Evolutionary conservation across 495 filamentous ascomycete species (phyloP), one percentile per base, ranked within the genome.

Genomic region (Usnea hakonensis): DNA sequence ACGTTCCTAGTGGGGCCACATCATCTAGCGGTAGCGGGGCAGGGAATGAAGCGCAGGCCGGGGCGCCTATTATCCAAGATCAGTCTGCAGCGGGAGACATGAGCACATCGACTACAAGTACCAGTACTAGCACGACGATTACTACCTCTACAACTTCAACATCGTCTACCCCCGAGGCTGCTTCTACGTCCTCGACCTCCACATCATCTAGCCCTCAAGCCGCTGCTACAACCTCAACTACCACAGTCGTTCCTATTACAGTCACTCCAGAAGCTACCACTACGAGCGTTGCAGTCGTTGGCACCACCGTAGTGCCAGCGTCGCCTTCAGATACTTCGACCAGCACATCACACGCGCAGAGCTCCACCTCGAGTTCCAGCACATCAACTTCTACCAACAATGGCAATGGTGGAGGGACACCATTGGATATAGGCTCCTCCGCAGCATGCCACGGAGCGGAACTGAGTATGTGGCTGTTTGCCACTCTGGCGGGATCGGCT

Each of bases 341-440:
- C 32, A 37, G 10, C 23, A 33, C 63, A n/a, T 62, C 63, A 5
- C 17, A 57, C 26, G 13, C 52, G 21, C 30, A 35, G 30, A 53
- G 59, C 33, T 66, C 44, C 8, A 60, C 50, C 14, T 56, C 63
- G 28, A 44, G 16, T 21, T 56, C 57, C 14, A 57, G 55, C 37
- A 35, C 63, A 13, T 61, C 53, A 17, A 35, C 56, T 0, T 32
- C 55, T 48, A 33, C 55, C n/a, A 41, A 36, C 21, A 59, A 33
- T 46, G 55, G 46, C n/a, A 62, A 62, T 17, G 64, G 56, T 23
- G 61, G 64, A 50, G 64, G 64, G 3, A 63, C 64, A 5, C 58
- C 60, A 44, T 61, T 66, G 16, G 64, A 66, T 61, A 37, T 66
- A 19, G 64, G 56, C 17, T 66, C 64, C 17, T 63, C 50, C 11